Evolutionary conservation across 768 basidiomycete genomes (phyloP).

Genomic region (Fibroporia radiculosa): DNA sequence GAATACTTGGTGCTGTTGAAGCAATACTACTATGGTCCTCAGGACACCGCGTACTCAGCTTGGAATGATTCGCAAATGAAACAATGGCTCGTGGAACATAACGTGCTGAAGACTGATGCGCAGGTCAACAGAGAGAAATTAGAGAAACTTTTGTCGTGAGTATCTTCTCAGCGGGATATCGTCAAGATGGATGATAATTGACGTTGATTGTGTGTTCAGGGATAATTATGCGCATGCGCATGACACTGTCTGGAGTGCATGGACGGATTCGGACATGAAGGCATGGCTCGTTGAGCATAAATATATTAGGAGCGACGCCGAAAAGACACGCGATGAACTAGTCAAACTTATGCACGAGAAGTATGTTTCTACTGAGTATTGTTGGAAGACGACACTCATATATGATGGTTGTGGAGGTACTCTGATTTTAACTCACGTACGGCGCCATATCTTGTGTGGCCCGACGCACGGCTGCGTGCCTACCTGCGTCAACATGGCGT

Average conservation of each 20-base stretch:
- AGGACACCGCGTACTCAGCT: conserved; percentile 43
- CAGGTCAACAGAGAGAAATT: conserved; percentile 69
- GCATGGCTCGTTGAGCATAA: conserved; percentile 70
- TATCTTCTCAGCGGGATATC: conserved; percentile 1
- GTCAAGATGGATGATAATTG: not conserved
- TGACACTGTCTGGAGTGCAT: conserved; percentile 57
- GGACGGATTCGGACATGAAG: conserved; percentile 68
- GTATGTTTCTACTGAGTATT: conserved; percentile 38
- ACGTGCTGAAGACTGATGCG: conserved; percentile 63
- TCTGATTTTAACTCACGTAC: conserved; percentile 37
- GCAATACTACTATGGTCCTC: conserved; percentile 61
- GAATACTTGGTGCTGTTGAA: conserved; percentile 62
- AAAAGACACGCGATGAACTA: conserved; percentile 66
- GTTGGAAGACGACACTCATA: no score
- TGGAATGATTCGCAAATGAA: conserved; percentile 80
- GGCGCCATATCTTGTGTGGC: conserved; percentile 79
- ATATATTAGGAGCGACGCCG: conserved; percentile 49
- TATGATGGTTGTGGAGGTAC: conserved; percentile 34
- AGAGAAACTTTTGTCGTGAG: conserved; percentile 60
- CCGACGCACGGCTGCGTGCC: conserved; percentile 85
- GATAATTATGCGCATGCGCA: conserved; percentile 60
- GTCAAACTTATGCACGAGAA: conserved; percentile 65
- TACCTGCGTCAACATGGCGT: conserved; percentile 77
- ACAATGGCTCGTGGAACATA: conserved; percentile 71
- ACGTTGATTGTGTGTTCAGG: conserved; percentile 23